Conservation (phyloP, 176 grass and related monocot species). For the Lolium perenne region DNA sequence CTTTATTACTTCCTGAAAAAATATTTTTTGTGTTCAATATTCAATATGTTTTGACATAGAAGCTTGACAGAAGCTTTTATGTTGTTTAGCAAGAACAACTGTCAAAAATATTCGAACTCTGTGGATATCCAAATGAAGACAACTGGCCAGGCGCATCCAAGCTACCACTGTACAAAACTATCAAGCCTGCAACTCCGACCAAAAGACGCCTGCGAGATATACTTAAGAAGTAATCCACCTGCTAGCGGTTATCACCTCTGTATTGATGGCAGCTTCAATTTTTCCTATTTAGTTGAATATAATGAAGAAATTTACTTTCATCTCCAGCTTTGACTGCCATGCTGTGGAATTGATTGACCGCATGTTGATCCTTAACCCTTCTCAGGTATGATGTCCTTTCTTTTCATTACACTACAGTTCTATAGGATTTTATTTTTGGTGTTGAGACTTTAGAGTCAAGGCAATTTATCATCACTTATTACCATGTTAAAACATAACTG, state of each 20-base stretch:
- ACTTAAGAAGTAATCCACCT: slow-evolving; percentile 63
- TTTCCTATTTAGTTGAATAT: slow-evolving; percentile 34
- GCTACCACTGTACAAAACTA: slow-evolving; percentile 69
- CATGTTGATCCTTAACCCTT: slow-evolving; percentile 73
- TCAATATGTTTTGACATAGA: slow-evolving; percentile 20
- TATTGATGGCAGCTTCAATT: slow-evolving; percentile 17
- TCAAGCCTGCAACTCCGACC: slow-evolving; percentile 52
- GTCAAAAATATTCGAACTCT: slow-evolving; percentile 78
- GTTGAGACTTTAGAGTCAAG: not conserved
- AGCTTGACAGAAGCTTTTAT: slow-evolving; percentile 33
- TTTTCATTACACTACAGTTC: not conserved
- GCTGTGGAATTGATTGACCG: slow-evolving; percentile 71
- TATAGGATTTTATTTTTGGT: slow-evolving; percentile 19
- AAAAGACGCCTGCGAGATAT: slow-evolving; percentile 62
- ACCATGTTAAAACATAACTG: slow-evolving; percentile 16
- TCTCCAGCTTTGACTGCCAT: slow-evolving; percentile 60
- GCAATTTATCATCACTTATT: slow-evolving; percentile 1
- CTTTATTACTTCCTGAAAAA: not conserved
- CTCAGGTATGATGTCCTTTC: slow-evolving; percentile 58
- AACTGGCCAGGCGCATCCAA: slow-evolving; percentile 75
- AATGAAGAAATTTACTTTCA: not conserved
- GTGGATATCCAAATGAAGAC: slow-evolving; percentile 79
- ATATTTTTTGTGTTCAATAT: not conserved
- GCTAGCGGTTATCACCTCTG: not conserved
- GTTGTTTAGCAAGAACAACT: slow-evolving; percentile 71